A percentile compares a stretch with the other conserved stretches of the same genome.
phyloP scores from a whole-genome alignment of 2,329 filamentous ascomycete genomes.

The Xylaria sp. region DNA sequence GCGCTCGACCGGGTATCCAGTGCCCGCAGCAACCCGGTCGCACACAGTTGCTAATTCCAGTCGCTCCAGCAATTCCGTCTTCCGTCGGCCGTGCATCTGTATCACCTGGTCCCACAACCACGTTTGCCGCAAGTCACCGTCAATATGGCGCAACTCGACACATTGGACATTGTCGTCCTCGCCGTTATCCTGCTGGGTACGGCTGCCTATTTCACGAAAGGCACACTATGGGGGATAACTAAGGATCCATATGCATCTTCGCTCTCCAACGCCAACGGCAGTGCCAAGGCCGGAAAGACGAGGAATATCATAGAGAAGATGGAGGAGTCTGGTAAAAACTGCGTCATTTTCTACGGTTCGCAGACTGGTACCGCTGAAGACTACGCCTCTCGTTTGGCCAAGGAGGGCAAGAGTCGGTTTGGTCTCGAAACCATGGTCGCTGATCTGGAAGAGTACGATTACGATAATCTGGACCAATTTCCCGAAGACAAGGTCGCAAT shows the following conservation, averaged over 20 bases:
- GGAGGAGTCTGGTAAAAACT: slow-evolving; percentile 95
- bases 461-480: slow-evolving; percentile 88
- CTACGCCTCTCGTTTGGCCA: slow-evolving; percentile 94
- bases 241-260: slow-evolving; percentile 89
- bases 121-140: slow-evolving; percentile 34
- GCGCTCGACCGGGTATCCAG: slow-evolving; percentile 5
- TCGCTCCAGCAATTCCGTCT: slow-evolving; percentile 1
- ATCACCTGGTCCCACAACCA: slow-evolving; percentile 2
- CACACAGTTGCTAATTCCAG: slow-evolving; percentile 29
- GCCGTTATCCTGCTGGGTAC: slow-evolving; percentile 85
- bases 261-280: slow-evolving; percentile 74
- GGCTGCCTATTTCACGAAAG: slow-evolving; percentile 96
- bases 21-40: slow-evolving; percentile 14
- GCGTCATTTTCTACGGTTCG: slow-evolving; percentile 97
- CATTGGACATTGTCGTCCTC: slow-evolving; percentile 93
- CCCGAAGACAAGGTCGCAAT: slow-evolving; percentile 91
- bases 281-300: slow-evolving; percentile 81
- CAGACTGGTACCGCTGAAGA: slow-evolving; percentile 99
- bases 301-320: slow-evolving; percentile 95
- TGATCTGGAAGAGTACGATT: slow-evolving; percentile 97
- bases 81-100: slow-evolving; percentile 7
- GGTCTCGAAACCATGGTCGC: slow-evolving; percentile 98
- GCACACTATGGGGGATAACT: slow-evolving; percentile 87
- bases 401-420: slow-evolving; percentile 96
- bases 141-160: slow-evolving; percentile 94